Base-by-base conservation (phyloP, 441 rosid genomes). In the Euphorbia corollata region DNA sequence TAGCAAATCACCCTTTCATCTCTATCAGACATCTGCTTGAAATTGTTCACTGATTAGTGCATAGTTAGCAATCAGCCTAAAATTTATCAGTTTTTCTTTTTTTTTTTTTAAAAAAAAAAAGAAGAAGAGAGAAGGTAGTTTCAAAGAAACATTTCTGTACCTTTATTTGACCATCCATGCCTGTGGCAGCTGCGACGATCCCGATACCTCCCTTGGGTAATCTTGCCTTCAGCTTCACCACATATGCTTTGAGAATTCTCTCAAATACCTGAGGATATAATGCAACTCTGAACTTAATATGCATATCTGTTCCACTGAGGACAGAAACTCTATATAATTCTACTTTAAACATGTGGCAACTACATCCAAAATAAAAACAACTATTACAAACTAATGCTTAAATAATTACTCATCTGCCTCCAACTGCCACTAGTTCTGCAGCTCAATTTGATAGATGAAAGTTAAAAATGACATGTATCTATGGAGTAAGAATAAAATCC, bases 131-230 rank as follows among this genome's bases (percentile, higher is more conserved):
- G 19, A 38, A 11, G 16, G 43, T 23, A 59, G 58, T 9, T 10
- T 24, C 48, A 34, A 43, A 32, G n/a, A 60, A 9, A 23, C 22
- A 57, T 59, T 58, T 8, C 32, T 19, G 65, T 71, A 92, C 99
- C 95, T 90, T 95, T 83, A 95, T 95, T 73, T 87, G 98, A 61
- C 96, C 92, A 69, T 95, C 99, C 87, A 87, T 87, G 65, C 99
- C 98, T 22, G 98, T 95, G 62, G 99, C 97, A 69, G 98, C 96
- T 32, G 99, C 99, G 77, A 95, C 99, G 69, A 95, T 85, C 67
- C 99, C 99, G 10, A 86, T 74, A 65, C 99, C 99, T 63, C 98
- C 92, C 81, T 89, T 95, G 8, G 99, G 99, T 67, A 95, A 86
- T 80, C 87, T 95, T 48, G 77, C 78, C 81, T 81, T 86, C 62